Evolutionary conservation across 2,329 filamentous ascomycete genomes (phyloP), one percentile per base, ranked within the genome.

Genomic region (Fusarium brachygibbosum): DNA sequence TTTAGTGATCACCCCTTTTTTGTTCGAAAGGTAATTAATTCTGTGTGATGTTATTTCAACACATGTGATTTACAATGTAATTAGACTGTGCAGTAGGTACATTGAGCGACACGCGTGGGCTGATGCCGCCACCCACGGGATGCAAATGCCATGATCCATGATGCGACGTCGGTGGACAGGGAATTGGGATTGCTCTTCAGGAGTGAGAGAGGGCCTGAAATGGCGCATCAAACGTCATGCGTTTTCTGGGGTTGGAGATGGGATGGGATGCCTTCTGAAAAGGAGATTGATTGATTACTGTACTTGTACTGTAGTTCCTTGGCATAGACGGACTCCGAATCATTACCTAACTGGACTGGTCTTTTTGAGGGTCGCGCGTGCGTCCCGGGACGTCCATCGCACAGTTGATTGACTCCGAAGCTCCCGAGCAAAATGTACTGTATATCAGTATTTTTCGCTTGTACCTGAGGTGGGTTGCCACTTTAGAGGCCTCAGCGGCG

Each of bases 361-460:
- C 35, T 53, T 38, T 46, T 46, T 40, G 37, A 31, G 63, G 44
- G 44, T 32, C 44, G n/a, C 44, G n/a, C 37, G 12, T 38, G n/a
- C 37, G 12, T 38, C 37, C 35, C 23, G 23, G 14, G 6, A 25
- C 23, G 6, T 16, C 23, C 40, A 42, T 50, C 44, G 53, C 66
- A 65, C 60, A 68, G 59, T 69, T 61, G 23, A 56, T 48, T 45
- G 38, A 41, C 49, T 68, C 67, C 67, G 67, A 69, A 69, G 67
- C 29, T 69, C 62, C 67, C 67, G 66, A 48, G 7, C 42, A 35
- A 48, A 35, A 31, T 52, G 45, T 60, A 65, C 60, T 65, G 62
- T 65, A 65, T 38, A 42, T 65, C 54, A 50, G 34, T 41, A 32
- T 34, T 41, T 50, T 61, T 69, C 60, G 60, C 60, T 42, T 58